Conservation (phyloP, 345 rosid genomes). For the Populus nigra region DNA sequence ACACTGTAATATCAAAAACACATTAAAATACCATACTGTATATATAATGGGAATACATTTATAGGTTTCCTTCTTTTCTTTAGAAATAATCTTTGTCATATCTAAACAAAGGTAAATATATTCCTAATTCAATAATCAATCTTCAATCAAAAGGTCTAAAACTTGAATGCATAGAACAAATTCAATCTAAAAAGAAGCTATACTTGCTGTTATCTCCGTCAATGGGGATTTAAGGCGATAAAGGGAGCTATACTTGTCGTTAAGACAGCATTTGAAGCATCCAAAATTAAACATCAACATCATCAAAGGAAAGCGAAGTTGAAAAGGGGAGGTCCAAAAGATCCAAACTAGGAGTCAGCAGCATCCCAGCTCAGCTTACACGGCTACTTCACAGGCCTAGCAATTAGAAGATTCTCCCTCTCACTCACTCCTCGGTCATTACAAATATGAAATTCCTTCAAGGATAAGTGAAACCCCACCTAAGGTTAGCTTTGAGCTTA, state of each 20-base stretch:
- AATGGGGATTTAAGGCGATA: no score
- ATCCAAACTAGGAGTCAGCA: neutral
- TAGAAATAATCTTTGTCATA: no score
- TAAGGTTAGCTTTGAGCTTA: neutral
- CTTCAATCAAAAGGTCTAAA: no score
- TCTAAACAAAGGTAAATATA: no score
- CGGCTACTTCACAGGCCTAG: neutral
- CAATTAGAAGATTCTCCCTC: neutral
- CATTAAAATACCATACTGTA: no score
- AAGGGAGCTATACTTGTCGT: neutral
- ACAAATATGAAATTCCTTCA: neutral
- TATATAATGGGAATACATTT: no score
- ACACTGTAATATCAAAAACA: no score
- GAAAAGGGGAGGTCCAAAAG: neutral
- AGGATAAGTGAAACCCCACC: conserved; percentile 7
- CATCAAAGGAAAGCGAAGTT: neutral
- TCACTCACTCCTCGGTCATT: neutral
- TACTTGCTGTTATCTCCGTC: no score
- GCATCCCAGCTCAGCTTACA: neutral
- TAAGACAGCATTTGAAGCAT: neutral
- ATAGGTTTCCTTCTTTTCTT: no score
- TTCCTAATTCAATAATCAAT: no score
- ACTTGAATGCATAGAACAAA: no score
- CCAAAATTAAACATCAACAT: neutral
- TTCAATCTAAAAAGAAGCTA: no score